Percentiles rank a stretch among this genome's conserved stretches.
Evolutionary conservation across 2,329 filamentous ascomycete genomes (phyloP).

Genomic region (Xylaria arbuscula): DNA sequence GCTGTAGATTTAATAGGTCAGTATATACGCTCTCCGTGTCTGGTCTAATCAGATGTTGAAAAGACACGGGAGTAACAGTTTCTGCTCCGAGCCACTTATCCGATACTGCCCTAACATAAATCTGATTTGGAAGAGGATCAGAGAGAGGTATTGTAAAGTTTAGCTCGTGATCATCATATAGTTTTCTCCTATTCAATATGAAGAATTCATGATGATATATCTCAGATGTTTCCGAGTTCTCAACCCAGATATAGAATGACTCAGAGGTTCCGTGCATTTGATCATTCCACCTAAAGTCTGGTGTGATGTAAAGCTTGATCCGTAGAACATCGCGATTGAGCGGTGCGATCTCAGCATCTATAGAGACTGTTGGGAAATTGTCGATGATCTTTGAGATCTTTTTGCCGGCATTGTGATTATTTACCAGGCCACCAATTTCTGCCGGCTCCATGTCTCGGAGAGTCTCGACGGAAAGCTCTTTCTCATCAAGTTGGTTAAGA

Average conservation of each 20-base stretch:
- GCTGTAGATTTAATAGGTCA: conserved; percentile 90
- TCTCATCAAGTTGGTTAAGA: conserved; percentile 85
- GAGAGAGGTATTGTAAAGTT: conserved; percentile 97
- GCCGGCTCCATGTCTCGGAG: conserved; percentile 92
- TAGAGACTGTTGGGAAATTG: conserved; percentile 90
- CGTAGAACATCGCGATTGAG: conserved; percentile 93
- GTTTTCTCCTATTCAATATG: conserved; percentile 87
- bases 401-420: conserved; percentile 87
- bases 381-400: conserved; percentile 84
- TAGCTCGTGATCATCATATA: conserved; percentile 95
- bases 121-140: conserved; percentile 92
- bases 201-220: conserved; percentile 99
- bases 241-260: conserved; percentile 98
- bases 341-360: conserved; percentile 95
- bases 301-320: conserved; percentile 86
- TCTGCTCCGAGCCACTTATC: conserved; percentile 97
- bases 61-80: conserved; percentile 93
- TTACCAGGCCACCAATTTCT: conserved; percentile 90
- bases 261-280: conserved; percentile 93
- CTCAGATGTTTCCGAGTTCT: conserved; percentile 96
- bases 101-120: conserved; percentile 93
- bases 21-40: conserved; percentile 99
- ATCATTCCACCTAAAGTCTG: conserved; percentile 96
- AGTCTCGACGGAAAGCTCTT: conserved; percentile 80
- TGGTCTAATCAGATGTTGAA: conserved; percentile 95